phyloP scores from a whole-genome alignment of 257 asterid genomes.

The Eucommia ulmoides region DNA sequence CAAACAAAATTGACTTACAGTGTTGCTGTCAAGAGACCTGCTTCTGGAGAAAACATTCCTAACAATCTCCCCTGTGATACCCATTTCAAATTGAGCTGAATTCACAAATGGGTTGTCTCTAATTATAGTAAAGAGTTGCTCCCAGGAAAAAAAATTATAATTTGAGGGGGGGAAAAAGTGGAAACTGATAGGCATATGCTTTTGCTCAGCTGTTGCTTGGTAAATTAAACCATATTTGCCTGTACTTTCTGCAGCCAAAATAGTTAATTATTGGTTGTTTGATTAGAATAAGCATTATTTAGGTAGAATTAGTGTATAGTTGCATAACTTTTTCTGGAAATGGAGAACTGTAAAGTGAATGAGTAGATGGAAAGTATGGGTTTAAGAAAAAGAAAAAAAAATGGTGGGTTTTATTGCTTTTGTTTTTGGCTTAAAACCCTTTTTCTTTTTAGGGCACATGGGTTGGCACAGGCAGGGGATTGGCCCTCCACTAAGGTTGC shows the following conservation, averaged over 20 bases:
- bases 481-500: slow-evolving; percentile 28
- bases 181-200: not conserved
- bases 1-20: slow-evolving; percentile 17
- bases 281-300: not conserved
- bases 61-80: slow-evolving; percentile 30
- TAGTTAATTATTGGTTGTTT: not conserved
- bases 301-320: slow-evolving; percentile 7
- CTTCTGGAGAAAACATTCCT: slow-evolving; percentile 32
- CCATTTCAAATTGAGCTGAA: slow-evolving; percentile 19
- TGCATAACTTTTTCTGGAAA: slow-evolving; percentile 36
- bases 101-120: not conserved
- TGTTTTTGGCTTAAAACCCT: too few species aligned
- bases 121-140: slow-evolving; percentile 5
- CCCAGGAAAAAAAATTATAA: not conserved
- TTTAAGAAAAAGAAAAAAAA: slow-evolving; percentile 18
- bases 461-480: slow-evolving; percentile 21
- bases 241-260: slow-evolving; percentile 3
- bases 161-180: not conserved
- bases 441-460: slow-evolving; percentile 37
- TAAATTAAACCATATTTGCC: not conserved
- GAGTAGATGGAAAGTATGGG: slow-evolving; percentile 8
- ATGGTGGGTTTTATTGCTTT: slow-evolving; percentile 15
- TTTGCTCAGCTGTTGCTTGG: not conserved
- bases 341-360: slow-evolving; percentile 12
- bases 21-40: slow-evolving; percentile 15